Conservation (phyloP, 2,329 filamentous ascomycete species). For the Dothideomycetidae sp. region DNA sequence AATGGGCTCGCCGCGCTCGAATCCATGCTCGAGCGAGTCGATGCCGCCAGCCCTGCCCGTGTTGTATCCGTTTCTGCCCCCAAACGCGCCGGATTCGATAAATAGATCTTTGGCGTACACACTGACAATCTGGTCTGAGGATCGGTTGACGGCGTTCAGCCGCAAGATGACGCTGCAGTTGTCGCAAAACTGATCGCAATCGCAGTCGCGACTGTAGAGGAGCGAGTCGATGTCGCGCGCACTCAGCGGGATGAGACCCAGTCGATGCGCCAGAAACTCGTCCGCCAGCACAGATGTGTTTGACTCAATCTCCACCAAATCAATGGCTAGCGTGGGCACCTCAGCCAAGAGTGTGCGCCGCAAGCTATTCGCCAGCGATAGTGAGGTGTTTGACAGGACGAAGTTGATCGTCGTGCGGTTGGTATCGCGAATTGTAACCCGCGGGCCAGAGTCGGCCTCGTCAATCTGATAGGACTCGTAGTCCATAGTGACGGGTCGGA, state of each 20-base stretch:
- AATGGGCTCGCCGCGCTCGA: constrained; percentile 52
- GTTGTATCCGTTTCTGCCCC: neutral
- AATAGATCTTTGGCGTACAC: constrained; percentile 85
- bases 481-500: no score
- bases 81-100: constrained; percentile 28
- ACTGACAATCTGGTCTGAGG: constrained; percentile 74
- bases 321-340: constrained; percentile 86
- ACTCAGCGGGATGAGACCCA: constrained; percentile 79
- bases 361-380: constrained; percentile 83
- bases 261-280: constrained; percentile 85
- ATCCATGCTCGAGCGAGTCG: constrained; percentile 47
- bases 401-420: constrained; percentile 76
- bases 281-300: constrained; percentile 96
- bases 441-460: constrained; percentile 31
- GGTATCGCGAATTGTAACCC: constrained; percentile 35
- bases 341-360: constrained; percentile 86
- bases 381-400: constrained; percentile 75
- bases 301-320: constrained; percentile 79
- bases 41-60: constrained; percentile 34
- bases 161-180: constrained; percentile 75
- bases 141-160: constrained; percentile 57
- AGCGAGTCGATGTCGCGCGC: constrained; percentile 71
- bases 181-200: constrained; percentile 91
- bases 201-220: constrained; percentile 82
- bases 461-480: constrained; percentile 22